phyloP scores from a whole-genome alignment of 116 monocot genomes.

The Iris pallida region DNA sequence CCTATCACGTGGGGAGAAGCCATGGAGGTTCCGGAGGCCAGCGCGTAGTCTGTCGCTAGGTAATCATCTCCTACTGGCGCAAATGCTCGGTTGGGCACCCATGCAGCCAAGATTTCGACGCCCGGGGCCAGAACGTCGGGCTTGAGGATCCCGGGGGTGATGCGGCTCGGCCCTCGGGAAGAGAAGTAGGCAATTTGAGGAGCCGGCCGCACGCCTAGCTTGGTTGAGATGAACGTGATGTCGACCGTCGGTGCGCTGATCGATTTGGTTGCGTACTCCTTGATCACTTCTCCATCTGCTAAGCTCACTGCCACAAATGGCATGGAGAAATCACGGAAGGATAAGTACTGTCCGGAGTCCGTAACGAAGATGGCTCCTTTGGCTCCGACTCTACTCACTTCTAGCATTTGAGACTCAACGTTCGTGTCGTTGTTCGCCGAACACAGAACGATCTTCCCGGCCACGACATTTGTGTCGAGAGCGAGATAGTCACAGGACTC shows the following conservation, averaged over 20 bases:
- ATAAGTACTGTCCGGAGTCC: constrained; percentile 3
- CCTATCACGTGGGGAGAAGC: constrained; percentile 30
- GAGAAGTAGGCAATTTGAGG: constrained; percentile 26
- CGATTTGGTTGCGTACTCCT: constrained; percentile 7
- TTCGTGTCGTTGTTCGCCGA: neutral
- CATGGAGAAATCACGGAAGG: constrained; percentile 1
- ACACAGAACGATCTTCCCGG: constrained; percentile 27
- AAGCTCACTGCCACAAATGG: constrained; percentile 13
- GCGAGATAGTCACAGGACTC: constrained; percentile 6
- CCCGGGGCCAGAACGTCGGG: constrained; percentile 40
- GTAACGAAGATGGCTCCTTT: constrained; percentile 14
- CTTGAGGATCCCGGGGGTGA: constrained; percentile 30
- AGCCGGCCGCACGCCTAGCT: constrained; percentile 17
- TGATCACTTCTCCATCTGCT: constrained; percentile 14
- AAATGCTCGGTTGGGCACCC: constrained; percentile 19
- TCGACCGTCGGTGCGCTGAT: neutral
- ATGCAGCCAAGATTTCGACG: constrained; percentile 28
- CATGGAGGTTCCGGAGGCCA: constrained; percentile 44
- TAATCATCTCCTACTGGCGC: neutral
- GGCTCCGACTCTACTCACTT: constrained; percentile 6
- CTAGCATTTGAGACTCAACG: constrained; percentile 10
- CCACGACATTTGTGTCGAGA: constrained; percentile 10
- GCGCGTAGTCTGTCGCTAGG: constrained; percentile 15
- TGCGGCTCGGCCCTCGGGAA: constrained; percentile 20
- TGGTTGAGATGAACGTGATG: constrained; percentile 17